These are phyloP conservation scores for Hirschfeldia incana DNA, from an alignment of 345 rosid species.

Conservation along the genomic window DNA sequence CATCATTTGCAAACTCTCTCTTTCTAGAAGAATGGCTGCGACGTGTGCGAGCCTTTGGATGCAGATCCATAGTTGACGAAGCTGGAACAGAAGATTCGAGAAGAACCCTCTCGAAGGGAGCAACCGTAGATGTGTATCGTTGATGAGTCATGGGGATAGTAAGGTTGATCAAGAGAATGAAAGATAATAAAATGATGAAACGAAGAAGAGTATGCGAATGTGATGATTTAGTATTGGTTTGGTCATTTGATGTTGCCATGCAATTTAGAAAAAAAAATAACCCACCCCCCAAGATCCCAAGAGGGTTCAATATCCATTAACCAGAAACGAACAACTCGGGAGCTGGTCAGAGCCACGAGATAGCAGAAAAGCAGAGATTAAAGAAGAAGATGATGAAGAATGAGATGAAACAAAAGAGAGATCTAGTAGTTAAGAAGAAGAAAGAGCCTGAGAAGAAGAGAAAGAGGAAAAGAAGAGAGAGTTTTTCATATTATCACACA, in stretches of 20 bases:
- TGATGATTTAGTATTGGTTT: constrained; percentile 44
- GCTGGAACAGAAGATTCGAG: constrained; percentile 40
- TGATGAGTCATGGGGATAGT: constrained; percentile 30
- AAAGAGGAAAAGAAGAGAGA: constrained; percentile 39
- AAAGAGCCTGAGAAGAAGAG: constrained; percentile 26
- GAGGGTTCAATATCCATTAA: constrained; percentile 99
- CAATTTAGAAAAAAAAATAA: constrained; percentile 56
- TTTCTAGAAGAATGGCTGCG: constrained; percentile 38
- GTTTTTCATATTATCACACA: constrained; percentile 55
- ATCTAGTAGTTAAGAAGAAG: constrained; percentile 14
- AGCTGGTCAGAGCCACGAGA: constrained; percentile 39
- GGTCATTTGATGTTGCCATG: constrained; percentile 71
- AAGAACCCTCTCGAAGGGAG: constrained; percentile 53
- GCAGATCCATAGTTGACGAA: constrained; percentile 47
- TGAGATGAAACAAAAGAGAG: constrained; percentile 21
- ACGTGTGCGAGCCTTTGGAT: constrained; percentile 36
- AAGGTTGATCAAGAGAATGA: constrained; percentile 48
- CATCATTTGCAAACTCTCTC: constrained; percentile 50
- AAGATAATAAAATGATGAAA: constrained; percentile 42
- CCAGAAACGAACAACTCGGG: constrained; percentile 68
- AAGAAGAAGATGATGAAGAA: not conserved
- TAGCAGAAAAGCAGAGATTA: not conserved
- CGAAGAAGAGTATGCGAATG: constrained; percentile 36
- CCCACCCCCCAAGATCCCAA: constrained; percentile 88
- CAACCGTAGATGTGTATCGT: constrained; percentile 20